Conservation (phyloP, 2,329 filamentous ascomycete species). For the Xylariaceae sp. region DNA sequence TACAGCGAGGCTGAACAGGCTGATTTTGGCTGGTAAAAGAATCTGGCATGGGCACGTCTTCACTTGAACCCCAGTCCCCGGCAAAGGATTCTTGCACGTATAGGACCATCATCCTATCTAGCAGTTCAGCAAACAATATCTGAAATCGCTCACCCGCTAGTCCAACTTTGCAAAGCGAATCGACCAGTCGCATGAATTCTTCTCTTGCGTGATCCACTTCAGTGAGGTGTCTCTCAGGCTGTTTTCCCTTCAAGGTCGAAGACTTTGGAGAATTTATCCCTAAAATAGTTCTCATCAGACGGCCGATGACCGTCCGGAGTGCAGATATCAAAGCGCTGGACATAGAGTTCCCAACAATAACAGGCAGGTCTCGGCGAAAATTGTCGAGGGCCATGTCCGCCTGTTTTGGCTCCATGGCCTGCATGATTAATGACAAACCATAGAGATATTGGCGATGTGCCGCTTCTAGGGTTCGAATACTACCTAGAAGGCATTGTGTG, state of each 20-base stretch:
- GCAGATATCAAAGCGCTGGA: conserved; percentile 50
- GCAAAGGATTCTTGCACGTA: conserved; percentile 60
- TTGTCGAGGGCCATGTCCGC: conserved; percentile 41
- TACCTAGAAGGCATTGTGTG: conserved; percentile 47
- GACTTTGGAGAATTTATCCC: conserved; percentile 29
- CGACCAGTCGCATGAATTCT: conserved; percentile 53
- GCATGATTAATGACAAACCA: conserved; percentile 49
- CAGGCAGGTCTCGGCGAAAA: conserved; percentile 60
- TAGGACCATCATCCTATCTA: conserved; percentile 61
- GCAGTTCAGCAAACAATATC: conserved; percentile 65
- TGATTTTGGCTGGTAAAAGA: conserved; percentile 26
- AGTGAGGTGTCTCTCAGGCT: conserved; percentile 25
- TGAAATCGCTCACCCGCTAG: conserved; percentile 66
- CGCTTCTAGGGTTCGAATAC: conserved; percentile 55
- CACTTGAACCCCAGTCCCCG: conserved; percentile 54
- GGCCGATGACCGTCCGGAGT: conserved; percentile 51
- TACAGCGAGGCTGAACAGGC: conserved; percentile 49
- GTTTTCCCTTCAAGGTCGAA: conserved; percentile 9
- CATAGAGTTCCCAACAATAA: conserved; percentile 61
- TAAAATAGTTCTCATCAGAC: conserved; percentile 50
- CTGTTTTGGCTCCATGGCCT: conserved; percentile 41
- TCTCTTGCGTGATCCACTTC: conserved; percentile 41
- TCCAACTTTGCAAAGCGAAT: conserved; percentile 60
- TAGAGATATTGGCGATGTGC: conserved; percentile 55
- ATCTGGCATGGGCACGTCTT: conserved; percentile 24